Percentiles rank a stretch among this genome's conserved stretches.
These are phyloP conservation scores for Scutellaria barbata DNA, from an alignment of 257 asterid species.

Conservation along the genomic window DNA sequence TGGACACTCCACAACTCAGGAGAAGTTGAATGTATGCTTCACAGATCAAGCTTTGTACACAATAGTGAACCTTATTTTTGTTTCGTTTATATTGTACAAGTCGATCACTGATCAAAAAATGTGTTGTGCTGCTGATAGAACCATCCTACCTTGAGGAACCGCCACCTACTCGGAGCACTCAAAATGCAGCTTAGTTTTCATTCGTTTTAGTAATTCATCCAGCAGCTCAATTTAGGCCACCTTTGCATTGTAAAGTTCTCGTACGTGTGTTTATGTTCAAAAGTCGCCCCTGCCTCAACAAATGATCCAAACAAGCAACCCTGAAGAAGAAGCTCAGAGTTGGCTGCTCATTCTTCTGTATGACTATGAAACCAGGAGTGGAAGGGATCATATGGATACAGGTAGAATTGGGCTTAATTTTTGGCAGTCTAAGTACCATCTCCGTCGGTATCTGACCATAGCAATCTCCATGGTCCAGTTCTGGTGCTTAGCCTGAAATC, in stretches of 20 bases:
- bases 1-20: too few species aligned
- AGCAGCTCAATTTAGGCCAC: background rate
- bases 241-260: background rate
- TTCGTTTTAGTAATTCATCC: background rate
- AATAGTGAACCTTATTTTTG: background rate
- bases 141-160: slow-evolving; percentile 8
- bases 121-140: background rate
- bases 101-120: background rate
- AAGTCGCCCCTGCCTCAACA: slow-evolving; percentile 37
- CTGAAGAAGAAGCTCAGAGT: background rate
- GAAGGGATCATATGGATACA: background rate
- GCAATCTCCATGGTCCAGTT: slow-evolving; percentile 85
- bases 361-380: background rate
- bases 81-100: background rate
- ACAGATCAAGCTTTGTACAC: slow-evolving; percentile 22
- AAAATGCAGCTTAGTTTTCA: background rate
- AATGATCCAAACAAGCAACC: slow-evolving; percentile 28
- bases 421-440: slow-evolving; percentile 44
- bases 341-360: slow-evolving; percentile 20
- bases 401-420: background rate
- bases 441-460: slow-evolving; percentile 52
- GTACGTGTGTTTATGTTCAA: slow-evolving; percentile 26
- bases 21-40: background rate
- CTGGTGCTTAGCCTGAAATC: slow-evolving; percentile 69
- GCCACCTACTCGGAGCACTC: background rate